These are phyloP conservation scores for Aspergillus glaucus DNA, from an alignment of 2,329 filamentous ascomycete genomes.

Conservation along the genomic window DNA sequence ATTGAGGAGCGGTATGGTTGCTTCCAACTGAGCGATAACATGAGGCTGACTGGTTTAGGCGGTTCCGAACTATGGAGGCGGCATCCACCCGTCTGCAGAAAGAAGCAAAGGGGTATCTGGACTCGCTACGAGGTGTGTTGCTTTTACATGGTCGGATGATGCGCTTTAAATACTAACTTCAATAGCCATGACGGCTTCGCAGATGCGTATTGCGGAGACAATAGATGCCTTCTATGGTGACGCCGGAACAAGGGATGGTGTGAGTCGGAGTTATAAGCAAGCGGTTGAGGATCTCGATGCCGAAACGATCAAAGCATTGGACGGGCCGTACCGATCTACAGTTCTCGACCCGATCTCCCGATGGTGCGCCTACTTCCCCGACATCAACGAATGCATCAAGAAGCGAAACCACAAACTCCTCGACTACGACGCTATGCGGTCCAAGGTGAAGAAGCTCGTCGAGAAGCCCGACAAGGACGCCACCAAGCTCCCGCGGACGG, in stretches of 20 bases:
- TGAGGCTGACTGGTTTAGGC: constrained; percentile 47
- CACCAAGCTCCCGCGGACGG: constrained; percentile 87
- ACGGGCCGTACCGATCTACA: constrained; percentile 89
- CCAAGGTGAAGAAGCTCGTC: constrained; percentile 91
- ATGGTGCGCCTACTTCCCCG: constrained; percentile 97
- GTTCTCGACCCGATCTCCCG: constrained; percentile 92
- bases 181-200: constrained; percentile 92
- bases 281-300: constrained; percentile 96
- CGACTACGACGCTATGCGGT: constrained; percentile 92
- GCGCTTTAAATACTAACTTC: constrained; percentile 4
- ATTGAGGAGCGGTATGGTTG: constrained; percentile 73
- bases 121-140: constrained; percentile 74
- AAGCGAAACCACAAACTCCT: constrained; percentile 98
- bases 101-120: constrained; percentile 95
- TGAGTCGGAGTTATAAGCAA: constrained; percentile 95
- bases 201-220: constrained; percentile 98
- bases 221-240: constrained; percentile 99
- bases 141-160: neutral
- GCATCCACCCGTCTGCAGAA: constrained; percentile 89
- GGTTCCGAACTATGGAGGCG: constrained; percentile 95
- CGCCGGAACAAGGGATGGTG: constrained; percentile 86
- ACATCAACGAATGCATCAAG: constrained; percentile 99
- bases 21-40: neutral
- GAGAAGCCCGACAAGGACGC: constrained; percentile 99
- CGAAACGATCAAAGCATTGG: constrained; percentile 96